Evolutionary conservation across 768 basidiomycete species (phyloP).

Genomic region (Xanthoconium stramineum): DNA sequence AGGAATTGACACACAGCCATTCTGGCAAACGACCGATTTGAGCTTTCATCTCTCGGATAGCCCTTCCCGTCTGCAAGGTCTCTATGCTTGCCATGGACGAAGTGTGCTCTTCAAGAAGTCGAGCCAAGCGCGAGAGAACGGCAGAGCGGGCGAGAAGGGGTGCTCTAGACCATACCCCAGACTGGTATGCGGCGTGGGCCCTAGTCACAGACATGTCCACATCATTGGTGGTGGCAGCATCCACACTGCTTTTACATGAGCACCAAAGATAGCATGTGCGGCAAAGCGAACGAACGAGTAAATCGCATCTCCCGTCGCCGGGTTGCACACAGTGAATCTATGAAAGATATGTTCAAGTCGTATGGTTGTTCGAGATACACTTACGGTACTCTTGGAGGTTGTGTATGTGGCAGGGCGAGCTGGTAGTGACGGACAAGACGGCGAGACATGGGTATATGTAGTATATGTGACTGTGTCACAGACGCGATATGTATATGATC

Average conservation of each 20-base stretch:
- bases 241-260: conserved; percentile 41
- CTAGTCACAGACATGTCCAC: conserved; percentile 49
- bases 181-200: conserved; percentile 58
- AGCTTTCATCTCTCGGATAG: conserved; percentile 80
- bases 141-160: conserved; percentile 57
- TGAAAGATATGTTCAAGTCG: background rate
- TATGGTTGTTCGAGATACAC: background rate
- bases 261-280: conserved; percentile 33
- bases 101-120: conserved; percentile 53
- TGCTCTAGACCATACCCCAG: conserved; percentile 71
- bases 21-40: conserved; percentile 78
- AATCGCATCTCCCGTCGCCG: conserved; percentile 61
- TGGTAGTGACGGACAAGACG: conserved; percentile 8
- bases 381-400: conserved; percentile 8
- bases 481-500: conserved; percentile 25
- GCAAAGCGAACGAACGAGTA: conserved; percentile 54
- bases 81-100: conserved; percentile 63
- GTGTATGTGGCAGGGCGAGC: background rate
- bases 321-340: conserved; percentile 60
- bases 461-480: conserved; percentile 22
- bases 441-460: conserved; percentile 11
- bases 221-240: conserved; percentile 47
- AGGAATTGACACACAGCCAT: conserved; percentile 63
- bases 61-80: conserved; percentile 72
- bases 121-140: conserved; percentile 63